phyloP scores from a whole-genome alignment of 129 eudicot species.

The Flaveria trinervia region DNA sequence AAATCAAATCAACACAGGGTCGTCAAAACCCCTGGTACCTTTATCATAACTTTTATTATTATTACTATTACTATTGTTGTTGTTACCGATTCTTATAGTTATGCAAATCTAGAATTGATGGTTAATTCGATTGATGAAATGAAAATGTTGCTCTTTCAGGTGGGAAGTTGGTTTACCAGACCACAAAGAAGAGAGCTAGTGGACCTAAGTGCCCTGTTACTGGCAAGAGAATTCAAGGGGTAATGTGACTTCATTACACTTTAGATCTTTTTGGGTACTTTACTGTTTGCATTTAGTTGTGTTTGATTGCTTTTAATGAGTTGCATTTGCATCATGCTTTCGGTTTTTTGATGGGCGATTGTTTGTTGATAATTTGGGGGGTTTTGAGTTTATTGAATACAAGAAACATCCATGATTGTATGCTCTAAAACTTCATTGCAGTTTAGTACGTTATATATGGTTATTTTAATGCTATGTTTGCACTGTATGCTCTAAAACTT shows the following conservation, averaged over 20 bases:
- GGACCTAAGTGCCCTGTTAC: conserved; percentile 68
- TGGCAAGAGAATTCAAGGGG: conserved; percentile 73
- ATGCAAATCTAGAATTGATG: no score
- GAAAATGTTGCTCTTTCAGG: conserved; percentile 29
- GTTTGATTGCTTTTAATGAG: neutral
- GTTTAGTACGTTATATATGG: no score
- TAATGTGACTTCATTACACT: conserved; percentile 20
- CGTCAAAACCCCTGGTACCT: conserved; percentile 57
- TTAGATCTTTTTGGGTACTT: neutral
- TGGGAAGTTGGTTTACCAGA: conserved; percentile 54
- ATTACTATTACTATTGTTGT: neutral
- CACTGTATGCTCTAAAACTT: no score
- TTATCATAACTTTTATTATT: neutral
- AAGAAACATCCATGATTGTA: no score
- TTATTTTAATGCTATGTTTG: no score
- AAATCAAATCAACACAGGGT: conserved; percentile 60
- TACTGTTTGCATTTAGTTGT: neutral
- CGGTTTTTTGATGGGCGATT: no score
- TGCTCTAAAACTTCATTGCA: no score
- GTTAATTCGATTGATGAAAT: neutral
- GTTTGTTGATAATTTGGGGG: no score
- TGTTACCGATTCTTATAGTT: neutral
- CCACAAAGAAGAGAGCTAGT: conserved; percentile 63
- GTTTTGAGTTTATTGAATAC: no score
- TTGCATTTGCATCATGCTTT: neutral